phyloP scores from a whole-genome alignment of 139 green algal species.

The Astrephomene gubernaculifera region DNA sequence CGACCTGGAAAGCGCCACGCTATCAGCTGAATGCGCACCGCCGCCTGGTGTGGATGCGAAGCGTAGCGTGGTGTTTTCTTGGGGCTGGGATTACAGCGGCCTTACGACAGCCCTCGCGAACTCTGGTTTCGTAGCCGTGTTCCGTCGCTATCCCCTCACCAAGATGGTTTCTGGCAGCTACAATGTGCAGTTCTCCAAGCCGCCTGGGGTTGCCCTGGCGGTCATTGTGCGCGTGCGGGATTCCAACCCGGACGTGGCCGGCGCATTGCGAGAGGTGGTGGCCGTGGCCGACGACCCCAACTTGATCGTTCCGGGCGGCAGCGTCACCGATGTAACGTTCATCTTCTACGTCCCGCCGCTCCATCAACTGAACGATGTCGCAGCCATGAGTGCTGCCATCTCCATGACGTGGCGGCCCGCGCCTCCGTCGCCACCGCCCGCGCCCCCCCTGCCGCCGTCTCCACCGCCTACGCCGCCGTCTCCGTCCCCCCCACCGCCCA shows the following conservation, averaged over 20 bases:
- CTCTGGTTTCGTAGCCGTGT: slow-evolving; percentile 13
- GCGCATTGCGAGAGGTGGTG: neutral
- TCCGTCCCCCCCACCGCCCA: neutral
- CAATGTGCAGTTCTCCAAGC: neutral
- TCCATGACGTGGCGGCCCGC: neutral
- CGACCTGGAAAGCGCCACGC: neutral
- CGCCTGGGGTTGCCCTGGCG: neutral
- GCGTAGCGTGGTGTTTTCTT: neutral
- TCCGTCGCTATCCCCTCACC: slow-evolving; percentile 12
- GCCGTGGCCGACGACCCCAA: neutral
- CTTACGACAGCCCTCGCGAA: slow-evolving; percentile 1
- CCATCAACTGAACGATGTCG: neutral
- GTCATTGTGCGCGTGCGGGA: neutral
- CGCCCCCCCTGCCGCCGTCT: neutral
- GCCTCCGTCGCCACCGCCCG: neutral
- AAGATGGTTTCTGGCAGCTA: slow-evolving; percentile 10
- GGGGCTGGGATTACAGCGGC: slow-evolving; percentile 3
- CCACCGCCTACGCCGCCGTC: neutral
- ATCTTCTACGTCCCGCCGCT: neutral
- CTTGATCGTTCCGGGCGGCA: neutral
- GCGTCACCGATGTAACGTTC: slow-evolving; percentile 3
- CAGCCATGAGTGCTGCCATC: neutral
- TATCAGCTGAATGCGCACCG: neutral
- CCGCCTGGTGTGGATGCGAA: neutral
- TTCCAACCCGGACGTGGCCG: neutral